phyloP scores from a whole-genome alignment of 2,329 filamentous ascomycete genomes.

The Diplodia seriata region DNA sequence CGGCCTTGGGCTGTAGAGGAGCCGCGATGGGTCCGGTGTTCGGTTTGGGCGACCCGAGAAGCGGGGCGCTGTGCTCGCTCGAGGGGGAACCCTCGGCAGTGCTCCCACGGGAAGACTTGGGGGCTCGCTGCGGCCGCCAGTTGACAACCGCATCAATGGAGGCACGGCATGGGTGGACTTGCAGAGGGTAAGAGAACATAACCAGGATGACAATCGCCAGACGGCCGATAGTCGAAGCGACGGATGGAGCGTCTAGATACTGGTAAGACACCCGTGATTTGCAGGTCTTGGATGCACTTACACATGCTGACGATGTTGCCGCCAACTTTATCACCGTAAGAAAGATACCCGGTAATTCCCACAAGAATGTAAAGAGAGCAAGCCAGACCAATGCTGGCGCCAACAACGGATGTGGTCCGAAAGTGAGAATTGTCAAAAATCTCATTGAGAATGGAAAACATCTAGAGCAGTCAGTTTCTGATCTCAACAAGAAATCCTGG shows the following conservation, averaged over 20 bases:
- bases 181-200: constrained; percentile 93
- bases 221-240: constrained; percentile 89
- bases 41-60: constrained; percentile 35
- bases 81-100: constrained; percentile 44
- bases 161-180: constrained; percentile 95
- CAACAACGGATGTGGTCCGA: constrained; percentile 79
- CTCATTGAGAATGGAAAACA: constrained; percentile 99
- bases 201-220: constrained; percentile 95
- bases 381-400: constrained; percentile 86
- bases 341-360: constrained; percentile 93
- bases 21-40: constrained; percentile 11
- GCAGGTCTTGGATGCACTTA: constrained; percentile 57
- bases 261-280: constrained; percentile 30
- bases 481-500: neutral
- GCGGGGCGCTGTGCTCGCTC: constrained; percentile 52
- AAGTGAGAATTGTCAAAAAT: constrained; percentile 82
- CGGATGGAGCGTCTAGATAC: constrained; percentile 65
- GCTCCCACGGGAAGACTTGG: constrained; percentile 33
- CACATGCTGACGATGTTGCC: constrained; percentile 91
- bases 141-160: constrained; percentile 92
- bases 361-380: constrained; percentile 87
- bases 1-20: constrained; percentile 44
- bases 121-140: constrained; percentile 71
- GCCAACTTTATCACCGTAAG: constrained; percentile 86
- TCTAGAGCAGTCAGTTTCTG: constrained; percentile 59